phyloP scores from a whole-genome alignment of 2,329 filamentous ascomycete species.

The Pseudocercospora pini-densiflorae region DNA sequence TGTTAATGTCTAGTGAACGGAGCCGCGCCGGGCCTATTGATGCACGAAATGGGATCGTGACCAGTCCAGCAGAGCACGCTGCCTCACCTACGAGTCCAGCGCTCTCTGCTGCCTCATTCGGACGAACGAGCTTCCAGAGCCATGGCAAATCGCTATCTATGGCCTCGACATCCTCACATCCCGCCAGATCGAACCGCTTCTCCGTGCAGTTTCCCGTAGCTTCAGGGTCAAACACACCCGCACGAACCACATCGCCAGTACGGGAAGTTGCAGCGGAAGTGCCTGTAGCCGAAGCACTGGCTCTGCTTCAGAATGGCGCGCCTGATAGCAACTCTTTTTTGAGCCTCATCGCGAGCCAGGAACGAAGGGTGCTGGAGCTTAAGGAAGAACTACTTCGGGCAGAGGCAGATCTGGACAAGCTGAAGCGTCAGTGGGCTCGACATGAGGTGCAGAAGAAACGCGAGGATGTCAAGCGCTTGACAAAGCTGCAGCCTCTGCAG shows the following conservation, averaged over 20 bases:
- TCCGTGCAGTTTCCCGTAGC: constrained; percentile 56
- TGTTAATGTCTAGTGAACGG: constrained; percentile 21
- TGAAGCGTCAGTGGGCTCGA: constrained; percentile 83
- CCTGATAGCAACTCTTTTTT: constrained; percentile 63
- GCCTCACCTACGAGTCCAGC: constrained; percentile 27
- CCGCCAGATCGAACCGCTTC: constrained; percentile 47
- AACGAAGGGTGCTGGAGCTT: constrained; percentile 86
- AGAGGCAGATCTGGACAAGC: constrained; percentile 72
- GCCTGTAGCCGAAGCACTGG: constrained; percentile 20
- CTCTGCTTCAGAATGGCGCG: constrained; percentile 8
- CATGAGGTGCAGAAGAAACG: constrained; percentile 79
- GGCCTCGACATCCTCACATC: constrained; percentile 27
- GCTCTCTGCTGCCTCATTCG: constrained; percentile 19
- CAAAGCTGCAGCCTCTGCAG: constrained; percentile 62
- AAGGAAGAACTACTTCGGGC: constrained; percentile 86
- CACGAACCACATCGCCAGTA: constrained; percentile 38
- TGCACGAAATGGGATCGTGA: constrained; percentile 17
- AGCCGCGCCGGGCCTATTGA: constrained; percentile 21
- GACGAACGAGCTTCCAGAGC: constrained; percentile 33
- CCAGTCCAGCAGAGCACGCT: constrained; percentile 11
- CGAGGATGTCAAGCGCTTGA: constrained; percentile 64
- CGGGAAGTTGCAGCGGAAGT: constrained; percentile 31
- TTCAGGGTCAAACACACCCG: constrained; percentile 35
- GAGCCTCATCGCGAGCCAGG: constrained; percentile 88
- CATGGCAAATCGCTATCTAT: constrained; percentile 37